A percentile compares a stretch with the other conserved stretches of the same genome.
These are phyloP conservation scores for Amphichorda felina DNA, from an alignment of 2,329 filamentous ascomycete species.

Conservation along the genomic window DNA sequence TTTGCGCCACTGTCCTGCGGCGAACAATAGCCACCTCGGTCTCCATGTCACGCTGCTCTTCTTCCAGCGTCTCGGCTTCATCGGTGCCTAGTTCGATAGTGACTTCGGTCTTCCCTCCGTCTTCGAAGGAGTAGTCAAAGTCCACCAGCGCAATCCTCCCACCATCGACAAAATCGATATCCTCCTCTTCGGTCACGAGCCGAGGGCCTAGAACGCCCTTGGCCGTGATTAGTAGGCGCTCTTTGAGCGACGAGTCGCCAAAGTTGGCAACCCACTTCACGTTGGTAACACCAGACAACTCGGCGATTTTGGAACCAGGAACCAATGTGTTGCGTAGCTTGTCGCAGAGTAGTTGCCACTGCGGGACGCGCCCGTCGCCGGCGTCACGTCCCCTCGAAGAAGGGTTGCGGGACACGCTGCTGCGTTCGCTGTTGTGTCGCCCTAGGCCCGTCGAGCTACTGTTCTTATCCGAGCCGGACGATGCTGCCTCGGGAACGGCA, in stretches of 20 bases:
- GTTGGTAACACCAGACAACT: conserved; percentile 53
- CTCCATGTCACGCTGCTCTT: conserved; percentile 63
- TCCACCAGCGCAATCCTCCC: conserved; percentile 63
- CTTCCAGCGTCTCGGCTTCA: conserved; percentile 57
- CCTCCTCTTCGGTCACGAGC: conserved; percentile 54
- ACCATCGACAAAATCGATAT: conserved; percentile 65
- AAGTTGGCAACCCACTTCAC: conserved; percentile 60
- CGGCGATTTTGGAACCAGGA: conserved; percentile 51
- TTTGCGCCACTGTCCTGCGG: conserved; percentile 58
- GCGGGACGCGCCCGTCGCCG: conserved; percentile 34
- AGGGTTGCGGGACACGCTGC: conserved; percentile 15
- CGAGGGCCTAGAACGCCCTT: conserved; percentile 52
- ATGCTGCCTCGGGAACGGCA: conserved; percentile 35
- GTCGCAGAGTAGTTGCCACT: conserved; percentile 60
- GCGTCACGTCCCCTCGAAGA: conserved; percentile 16
- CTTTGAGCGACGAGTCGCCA: conserved; percentile 32
- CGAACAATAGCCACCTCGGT: conserved; percentile 71
- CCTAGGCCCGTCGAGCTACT: conserved; percentile 10
- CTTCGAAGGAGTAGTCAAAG: conserved; percentile 50
- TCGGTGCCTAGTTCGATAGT: conserved; percentile 65
- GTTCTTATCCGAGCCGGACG: conserved; percentile 9
- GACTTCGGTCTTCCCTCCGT: conserved; percentile 46
- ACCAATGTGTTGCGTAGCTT: conserved; percentile 60
- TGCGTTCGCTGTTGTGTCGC: conserved; percentile 16
- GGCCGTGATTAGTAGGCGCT: conserved; percentile 58